A percentile compares a stretch with the other conserved stretches of the same genome.
Evolutionary conservation across 495 filamentous ascomycete genomes (phyloP).

Genomic region (Podospora appendiculata): DNA sequence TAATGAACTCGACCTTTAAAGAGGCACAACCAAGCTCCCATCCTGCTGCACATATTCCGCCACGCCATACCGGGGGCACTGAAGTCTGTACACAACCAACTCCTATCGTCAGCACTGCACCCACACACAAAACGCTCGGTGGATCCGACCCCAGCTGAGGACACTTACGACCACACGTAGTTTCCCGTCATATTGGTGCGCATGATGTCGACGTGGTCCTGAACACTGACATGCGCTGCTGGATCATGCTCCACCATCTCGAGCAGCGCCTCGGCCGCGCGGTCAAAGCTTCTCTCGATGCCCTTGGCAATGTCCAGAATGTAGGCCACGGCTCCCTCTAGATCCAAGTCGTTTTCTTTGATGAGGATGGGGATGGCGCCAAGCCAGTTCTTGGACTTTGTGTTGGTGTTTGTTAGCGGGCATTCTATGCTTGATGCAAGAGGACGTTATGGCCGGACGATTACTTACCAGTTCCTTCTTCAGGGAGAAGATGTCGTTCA

Average conservation of each 20-base stretch:
- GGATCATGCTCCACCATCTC: slow-evolving; percentile 1
- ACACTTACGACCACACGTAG: slow-evolving; percentile 12
- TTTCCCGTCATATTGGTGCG: slow-evolving; percentile 6
- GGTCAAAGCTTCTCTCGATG: neutral
- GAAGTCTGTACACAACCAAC: neutral
- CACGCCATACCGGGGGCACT: slow-evolving; percentile 8
- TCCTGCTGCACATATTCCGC: slow-evolving; percentile 3
- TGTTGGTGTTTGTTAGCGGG: neutral
- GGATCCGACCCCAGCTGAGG: neutral
- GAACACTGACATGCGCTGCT: neutral
- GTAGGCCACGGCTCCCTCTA: slow-evolving; percentile 1
- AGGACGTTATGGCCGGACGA: neutral
- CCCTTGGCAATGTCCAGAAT: slow-evolving; percentile 1
- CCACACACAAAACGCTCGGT: neutral
- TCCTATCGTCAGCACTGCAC: too few species aligned
- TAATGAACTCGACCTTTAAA: neutral
- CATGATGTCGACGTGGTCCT: slow-evolving; percentile 1
- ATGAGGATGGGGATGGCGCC: slow-evolving; percentile 6
- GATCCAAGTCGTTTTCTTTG: neutral
- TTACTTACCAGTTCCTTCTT: slow-evolving; percentile 24
- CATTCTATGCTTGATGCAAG: too few species aligned
- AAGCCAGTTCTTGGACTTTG: neutral
- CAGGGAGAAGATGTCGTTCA: slow-evolving; percentile 27
- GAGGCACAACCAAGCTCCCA: slow-evolving; percentile 3
- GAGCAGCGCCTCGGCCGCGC: neutral